Evolutionary conservation across 352 stramenopile species (phyloP).

Genomic region (Plasmopara viticola): DNA sequence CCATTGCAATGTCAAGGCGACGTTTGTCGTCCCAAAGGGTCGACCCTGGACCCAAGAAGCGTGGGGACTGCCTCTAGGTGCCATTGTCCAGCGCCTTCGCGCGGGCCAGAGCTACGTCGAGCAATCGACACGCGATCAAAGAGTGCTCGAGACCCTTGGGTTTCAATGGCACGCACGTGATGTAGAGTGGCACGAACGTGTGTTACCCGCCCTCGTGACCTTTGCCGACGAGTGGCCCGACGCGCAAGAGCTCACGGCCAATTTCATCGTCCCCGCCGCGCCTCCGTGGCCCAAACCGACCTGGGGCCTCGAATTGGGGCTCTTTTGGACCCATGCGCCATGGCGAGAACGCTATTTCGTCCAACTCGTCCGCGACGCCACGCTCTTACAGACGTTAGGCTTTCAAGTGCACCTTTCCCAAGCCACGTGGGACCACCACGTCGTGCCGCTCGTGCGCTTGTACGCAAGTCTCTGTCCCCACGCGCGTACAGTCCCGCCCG

Average conservation of each 20-base stretch:
- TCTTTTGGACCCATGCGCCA: slow-evolving; percentile 18
- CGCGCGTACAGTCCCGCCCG: slow-evolving; percentile 1
- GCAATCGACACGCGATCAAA: slow-evolving; percentile 11
- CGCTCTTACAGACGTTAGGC: slow-evolving; percentile 14
- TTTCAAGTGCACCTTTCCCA: slow-evolving; percentile 22
- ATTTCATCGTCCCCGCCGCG: slow-evolving; percentile 20
- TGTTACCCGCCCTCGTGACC: slow-evolving; percentile 24
- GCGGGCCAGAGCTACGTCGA: slow-evolving; percentile 10
- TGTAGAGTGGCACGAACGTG: slow-evolving; percentile 23
- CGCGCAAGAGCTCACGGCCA: slow-evolving; percentile 6
- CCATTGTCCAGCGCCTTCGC: slow-evolving; percentile 21
- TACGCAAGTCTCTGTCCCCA: slow-evolving; percentile 15
- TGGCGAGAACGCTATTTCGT: slow-evolving; percentile 25
- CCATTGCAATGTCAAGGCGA: slow-evolving; percentile 16
- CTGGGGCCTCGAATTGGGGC: slow-evolving; percentile 18
- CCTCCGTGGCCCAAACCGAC: slow-evolving; percentile 22
- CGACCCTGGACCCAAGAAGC: slow-evolving; percentile 12
- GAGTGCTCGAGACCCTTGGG: slow-evolving; percentile 9
- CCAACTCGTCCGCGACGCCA: slow-evolving; percentile 16
- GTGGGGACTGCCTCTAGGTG: slow-evolving; percentile 21
- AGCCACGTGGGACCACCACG: slow-evolving; percentile 14
- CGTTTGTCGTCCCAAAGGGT: slow-evolving; percentile 17
- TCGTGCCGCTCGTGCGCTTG: slow-evolving; percentile 20
- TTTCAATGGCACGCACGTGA: slow-evolving; percentile 19
- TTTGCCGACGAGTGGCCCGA: slow-evolving; percentile 21